Percentiles rank a stretch among this genome's conserved stretches.
Conservation (phyloP, 2,329 filamentous ascomycete genomes). For the Ilyonectria robusta region DNA sequence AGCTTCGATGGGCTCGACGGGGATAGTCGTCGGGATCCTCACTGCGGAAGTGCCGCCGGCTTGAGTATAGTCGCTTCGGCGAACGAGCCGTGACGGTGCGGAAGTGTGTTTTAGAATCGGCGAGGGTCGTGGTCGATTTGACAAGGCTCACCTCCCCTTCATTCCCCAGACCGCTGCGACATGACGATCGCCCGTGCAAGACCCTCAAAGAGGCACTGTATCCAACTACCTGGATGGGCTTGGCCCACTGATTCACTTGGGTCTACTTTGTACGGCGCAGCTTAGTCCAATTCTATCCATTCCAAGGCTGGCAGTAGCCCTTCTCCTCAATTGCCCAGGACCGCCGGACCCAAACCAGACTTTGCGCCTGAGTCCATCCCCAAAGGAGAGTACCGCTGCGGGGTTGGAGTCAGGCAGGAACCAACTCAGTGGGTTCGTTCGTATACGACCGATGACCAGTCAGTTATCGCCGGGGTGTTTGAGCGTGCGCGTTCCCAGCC, state of each 20-base stretch:
- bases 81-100: slow-evolving; percentile 34
- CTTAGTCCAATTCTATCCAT: not conserved
- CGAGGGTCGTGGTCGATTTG: slow-evolving; percentile 30
- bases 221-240: slow-evolving; percentile 28
- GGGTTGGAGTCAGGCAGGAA: slow-evolving; percentile 14
- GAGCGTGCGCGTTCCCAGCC: slow-evolving; percentile 3
- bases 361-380: slow-evolving; percentile 20
- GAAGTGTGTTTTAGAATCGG: slow-evolving; percentile 36
- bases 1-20: slow-evolving; percentile 11
- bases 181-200: slow-evolving; percentile 43
- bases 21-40: not conserved
- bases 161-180: slow-evolving; percentile 31
- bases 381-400: slow-evolving; percentile 13
- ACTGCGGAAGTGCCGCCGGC: slow-evolving; percentile 30
- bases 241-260: slow-evolving; percentile 3
- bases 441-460: slow-evolving; percentile 22
- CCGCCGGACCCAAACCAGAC: slow-evolving; percentile 12
- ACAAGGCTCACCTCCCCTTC: slow-evolving; percentile 16
- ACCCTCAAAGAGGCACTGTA: slow-evolving; percentile 37
- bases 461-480: slow-evolving; percentile 22
- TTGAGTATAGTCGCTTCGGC: slow-evolving; percentile 40
- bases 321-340: not conserved
- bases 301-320: not conserved
- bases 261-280: not conserved
- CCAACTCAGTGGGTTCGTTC: slow-evolving; percentile 16